Evolutionary conservation across 139 green algal genomes (phyloP), one percentile per base, ranked within the genome.

Genomic region (Asterochloris erici): DNA sequence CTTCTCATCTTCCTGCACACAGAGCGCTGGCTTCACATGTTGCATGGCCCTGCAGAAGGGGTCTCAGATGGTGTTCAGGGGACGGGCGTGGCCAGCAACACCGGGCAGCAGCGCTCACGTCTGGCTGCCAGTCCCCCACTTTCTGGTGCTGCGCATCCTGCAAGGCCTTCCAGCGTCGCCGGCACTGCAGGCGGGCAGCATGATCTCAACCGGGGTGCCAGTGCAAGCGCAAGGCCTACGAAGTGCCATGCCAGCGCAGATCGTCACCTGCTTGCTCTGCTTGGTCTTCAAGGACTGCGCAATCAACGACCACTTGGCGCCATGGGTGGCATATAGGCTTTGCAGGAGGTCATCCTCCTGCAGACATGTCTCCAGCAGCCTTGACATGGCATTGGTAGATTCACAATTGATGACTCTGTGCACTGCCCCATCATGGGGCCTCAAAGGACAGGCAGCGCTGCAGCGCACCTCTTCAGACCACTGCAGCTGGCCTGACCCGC

Each of bases 241-340:
- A 23, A 26, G 19, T 26, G 19, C 17, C 1, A 23, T 71, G 21
- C 19, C 17, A 21, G 2, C 10, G 66, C 66, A 23, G 2, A 71
- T 21, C 9, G 2, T 71, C 66, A 71, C 66, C 75, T 79, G 75
- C 75, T 79, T 79, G 75, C 75, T 79, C 38, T 62, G 28, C 47
- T 79, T 79, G 47, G 63, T 62, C n/a, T 79, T 79, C 75, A 79
- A 38, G 29, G 63, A 29, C 47, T 79, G 63, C 12, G 75, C 75
- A 19, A 79, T 79, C 14, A 79, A 14, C 13, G 75, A 79, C 75
- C 75, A 79, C 38, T 62, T 61, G 14, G 63, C 64, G 11, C 75
- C 75, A 9, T 79, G 75, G 14, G 28, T 79, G 15, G 63, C 47
- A 13, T 68, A 29, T 6, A 79, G 75, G 15, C 47, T 26, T 11